Evolutionary conservation across 805 yeast genomes (phyloP).

Genomic region (Wickerhamiella siamensis): DNA sequence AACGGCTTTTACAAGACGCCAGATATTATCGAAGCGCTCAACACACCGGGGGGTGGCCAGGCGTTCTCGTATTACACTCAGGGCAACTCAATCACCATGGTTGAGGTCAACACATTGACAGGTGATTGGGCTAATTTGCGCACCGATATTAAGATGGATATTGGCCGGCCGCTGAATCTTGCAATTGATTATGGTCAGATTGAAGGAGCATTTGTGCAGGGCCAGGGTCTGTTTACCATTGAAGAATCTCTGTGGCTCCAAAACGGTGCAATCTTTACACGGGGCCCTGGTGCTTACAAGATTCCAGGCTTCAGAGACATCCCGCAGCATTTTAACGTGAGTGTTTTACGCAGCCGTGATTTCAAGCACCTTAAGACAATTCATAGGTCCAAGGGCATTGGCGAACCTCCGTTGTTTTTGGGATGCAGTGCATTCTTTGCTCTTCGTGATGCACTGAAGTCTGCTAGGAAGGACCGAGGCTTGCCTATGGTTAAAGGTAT

Average conservation of each 20-base stretch:
- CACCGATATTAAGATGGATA: constrained; percentile 34
- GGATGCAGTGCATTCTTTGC: constrained; percentile 34
- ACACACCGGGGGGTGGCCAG: constrained; percentile 29
- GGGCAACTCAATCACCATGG: constrained; percentile 31
- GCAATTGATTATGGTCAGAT: constrained; percentile 39
- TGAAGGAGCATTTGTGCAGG: constrained; percentile 38
- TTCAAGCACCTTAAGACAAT: constrained; percentile 33
- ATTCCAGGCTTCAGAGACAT: constrained; percentile 37
- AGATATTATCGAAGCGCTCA: constrained; percentile 32
- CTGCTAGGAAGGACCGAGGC: constrained; percentile 27
- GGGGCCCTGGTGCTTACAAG: constrained; percentile 38
- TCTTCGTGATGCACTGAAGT: constrained; percentile 30
- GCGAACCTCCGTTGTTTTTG: constrained; percentile 37
- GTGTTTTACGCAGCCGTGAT: constrained; percentile 29
- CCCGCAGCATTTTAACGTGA: constrained; percentile 33
- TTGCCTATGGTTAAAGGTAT: constrained; percentile 11
- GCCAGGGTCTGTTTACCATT: constrained; percentile 36
- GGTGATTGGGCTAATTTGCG: constrained; percentile 34
- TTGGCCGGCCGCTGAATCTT: constrained; percentile 34
- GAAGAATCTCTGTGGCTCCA: constrained; percentile 35
- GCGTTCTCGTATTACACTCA: constrained; percentile 36
- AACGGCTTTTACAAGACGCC: constrained; percentile 39
- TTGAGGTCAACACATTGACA: constrained; percentile 34
- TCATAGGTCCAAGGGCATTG: constrained; percentile 34
- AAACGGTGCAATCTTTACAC: constrained; percentile 30